Base-by-base conservation (phyloP, 2,329 filamentous ascomycete genomes). In the Paecilomyces fulvus region DNA sequence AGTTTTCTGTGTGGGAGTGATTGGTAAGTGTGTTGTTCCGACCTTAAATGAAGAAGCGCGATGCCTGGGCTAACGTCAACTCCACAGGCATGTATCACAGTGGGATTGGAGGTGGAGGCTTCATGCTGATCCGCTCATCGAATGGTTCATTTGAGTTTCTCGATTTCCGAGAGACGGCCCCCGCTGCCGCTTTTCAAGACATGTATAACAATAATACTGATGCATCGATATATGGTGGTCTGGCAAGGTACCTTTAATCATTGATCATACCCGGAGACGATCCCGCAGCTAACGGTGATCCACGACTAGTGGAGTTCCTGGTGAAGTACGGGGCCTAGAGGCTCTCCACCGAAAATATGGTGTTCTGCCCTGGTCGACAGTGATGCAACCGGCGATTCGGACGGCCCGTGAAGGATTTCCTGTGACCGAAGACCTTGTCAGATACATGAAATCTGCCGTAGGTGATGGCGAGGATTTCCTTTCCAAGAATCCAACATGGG, bases 141-240 rank as follows among this genome's bases (percentile, higher is more conserved):
- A 78, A 89, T 57, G 90, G 90, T n/a, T 77, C 78, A 17, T 95
- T 92, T 67, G 90, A 95, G 67, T 86, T 86, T 57, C 85, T 97
- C 63, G 92, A 97, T 73, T 97, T 95, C 67, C 81, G 92, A 51
- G 92, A 97, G 71, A 84, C 87, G 0, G 92, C 92, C 0, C 92
- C 92, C 0, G 88, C 86, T 0, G 88, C 89, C 0, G 89, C 91
- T 0, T 85, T 80, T 61, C 79, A 91, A 71, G 83, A 95, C 65
- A 97, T 97, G 92, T 97, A 87, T 70, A 79, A 83, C 57, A 84
- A 84, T 55, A 87, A 94, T 60, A 77, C 80, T 0, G 71, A 79
- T 1, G 84, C 81, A 1, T 91, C 89, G 55, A 76, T 92, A 1
- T 77, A 77, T 28, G 88, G 89, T 2, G 91, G 90, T 0, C 74